These are phyloP conservation scores for Ricinus communis DNA, from an alignment of 345 rosid species.

Conservation along the genomic window DNA sequence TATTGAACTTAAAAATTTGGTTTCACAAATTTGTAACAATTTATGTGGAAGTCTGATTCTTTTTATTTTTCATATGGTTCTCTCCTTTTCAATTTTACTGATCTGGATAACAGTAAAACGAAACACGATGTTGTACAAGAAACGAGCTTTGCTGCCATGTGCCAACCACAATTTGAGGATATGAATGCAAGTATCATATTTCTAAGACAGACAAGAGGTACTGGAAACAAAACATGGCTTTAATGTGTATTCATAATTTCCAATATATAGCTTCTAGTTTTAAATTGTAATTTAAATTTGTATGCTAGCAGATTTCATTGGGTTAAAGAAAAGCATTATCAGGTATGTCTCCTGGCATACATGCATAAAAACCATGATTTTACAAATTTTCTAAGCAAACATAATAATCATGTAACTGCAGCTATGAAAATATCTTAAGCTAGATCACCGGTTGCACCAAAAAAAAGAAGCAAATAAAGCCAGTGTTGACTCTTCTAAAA, in stretches of 20 bases:
- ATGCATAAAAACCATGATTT: neutral
- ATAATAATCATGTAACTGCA: neutral
- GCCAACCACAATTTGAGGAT: neutral
- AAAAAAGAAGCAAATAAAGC: neutral
- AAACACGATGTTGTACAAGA: neutral
- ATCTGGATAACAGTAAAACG: neutral
- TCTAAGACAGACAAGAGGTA: neutral
- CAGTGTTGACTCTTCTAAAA: neutral
- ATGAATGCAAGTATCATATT: neutral
- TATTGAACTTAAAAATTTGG: neutral
- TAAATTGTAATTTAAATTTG: neutral
- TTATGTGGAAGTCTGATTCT: neutral
- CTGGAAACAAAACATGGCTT: neutral
- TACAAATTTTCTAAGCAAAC: neutral
- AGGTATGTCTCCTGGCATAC: neutral
- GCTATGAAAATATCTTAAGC: neutral
- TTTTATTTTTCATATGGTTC: neutral
- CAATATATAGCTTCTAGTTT: neutral
- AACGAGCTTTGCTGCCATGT: neutral
- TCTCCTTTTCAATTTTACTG: neutral
- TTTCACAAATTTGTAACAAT: neutral
- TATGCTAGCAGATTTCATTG: neutral
- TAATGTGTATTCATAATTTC: constrained; percentile 4
- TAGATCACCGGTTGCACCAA: neutral
- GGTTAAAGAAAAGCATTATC: neutral